Base-by-base conservation (phyloP, 2,329 filamentous ascomycete species). In the Fusarium vanettenii region DNA sequence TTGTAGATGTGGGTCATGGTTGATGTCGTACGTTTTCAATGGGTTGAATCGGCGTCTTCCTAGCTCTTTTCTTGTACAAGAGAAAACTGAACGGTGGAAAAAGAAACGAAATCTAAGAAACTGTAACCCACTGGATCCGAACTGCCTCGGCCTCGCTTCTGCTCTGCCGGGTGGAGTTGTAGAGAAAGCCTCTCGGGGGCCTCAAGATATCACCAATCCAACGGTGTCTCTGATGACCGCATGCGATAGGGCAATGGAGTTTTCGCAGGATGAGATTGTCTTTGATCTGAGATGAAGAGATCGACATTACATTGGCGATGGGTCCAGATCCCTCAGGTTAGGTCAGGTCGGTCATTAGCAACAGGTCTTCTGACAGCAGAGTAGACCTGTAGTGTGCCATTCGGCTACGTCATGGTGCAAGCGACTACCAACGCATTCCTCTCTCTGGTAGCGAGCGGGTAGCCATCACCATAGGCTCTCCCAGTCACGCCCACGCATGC, bases 331-430 rank as follows among this genome's bases (percentile, higher is more conserved):
- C 20, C 20, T 27, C 45, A 50, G 45, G 29, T 48, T 22, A 48
- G 29, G 25, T 50, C 45, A 50, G 45, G 31, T 29, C 45, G 16
- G 45, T 50, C 45, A 50, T 27, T 50, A 27, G 22, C 45, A 50
- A n/a, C 22, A 27, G 37, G 55, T 52, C 39, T 61, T 45, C 25
- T 50, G 45, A 50, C 45, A 29, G 25, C 4, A n/a, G 45, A 48
- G 25, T 11, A 29, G 22, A 18, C 20, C 43, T 48, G 43, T 25
- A 48, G 22, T 48, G 43, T 48, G 43, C 43, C 43, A 48, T 48
- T 50, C 45, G 45, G 25, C 45, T 70, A 70, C 60, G 69, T 70
- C 69, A 70, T 70, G 52, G 48, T 61, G 60, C 37, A 52, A 56
- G 55, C 56, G 60, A 45, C 37, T 59, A 65, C 59, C 59, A 55